Evolutionary conservation across 2,329 filamentous ascomycete genomes (phyloP).

Genomic region (Thelonectria discophora): DNA sequence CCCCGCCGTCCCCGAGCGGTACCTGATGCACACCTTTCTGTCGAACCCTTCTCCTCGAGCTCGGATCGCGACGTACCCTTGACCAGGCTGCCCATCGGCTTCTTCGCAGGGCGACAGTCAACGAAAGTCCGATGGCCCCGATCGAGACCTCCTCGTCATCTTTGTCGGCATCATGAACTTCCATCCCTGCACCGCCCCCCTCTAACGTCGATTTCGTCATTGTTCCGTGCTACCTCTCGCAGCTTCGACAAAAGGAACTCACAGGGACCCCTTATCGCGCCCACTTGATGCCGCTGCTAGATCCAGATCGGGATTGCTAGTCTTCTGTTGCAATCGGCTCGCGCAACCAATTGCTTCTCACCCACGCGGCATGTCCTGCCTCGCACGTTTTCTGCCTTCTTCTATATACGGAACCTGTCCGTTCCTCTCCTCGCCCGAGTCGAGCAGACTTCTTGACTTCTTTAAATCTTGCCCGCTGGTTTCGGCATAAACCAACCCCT

Average conservation of each 20-base stretch:
- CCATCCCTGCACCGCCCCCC: background rate
- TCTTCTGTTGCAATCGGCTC: slow-evolving; percentile 37
- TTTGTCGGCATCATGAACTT: background rate
- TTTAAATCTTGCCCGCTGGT: slow-evolving; percentile 16
- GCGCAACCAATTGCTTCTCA: slow-evolving; percentile 37
- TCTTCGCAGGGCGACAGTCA: background rate
- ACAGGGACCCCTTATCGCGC: slow-evolving; percentile 37
- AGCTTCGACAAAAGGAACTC: slow-evolving; percentile 20
- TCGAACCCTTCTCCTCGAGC: background rate
- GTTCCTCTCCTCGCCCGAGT: slow-evolving; percentile 30
- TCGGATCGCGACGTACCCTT: background rate
- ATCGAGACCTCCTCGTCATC: background rate
- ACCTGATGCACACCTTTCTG: slow-evolving; percentile 7
- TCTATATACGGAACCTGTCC: slow-evolving; percentile 39
- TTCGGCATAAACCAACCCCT: slow-evolving; percentile 4
- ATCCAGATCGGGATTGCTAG: slow-evolving; percentile 40
- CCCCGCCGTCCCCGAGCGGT: slow-evolving; percentile 17
- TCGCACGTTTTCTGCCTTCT: slow-evolving; percentile 35
- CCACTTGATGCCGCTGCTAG: slow-evolving; percentile 41
- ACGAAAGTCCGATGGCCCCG: background rate
- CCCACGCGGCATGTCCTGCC: slow-evolving; percentile 26
- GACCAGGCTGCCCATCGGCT: background rate
- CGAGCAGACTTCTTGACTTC: slow-evolving; percentile 25
- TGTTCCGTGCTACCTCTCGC: background rate
- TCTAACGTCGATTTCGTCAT: slow-evolving; percentile 13